Conservation (phyloP, 352 stramenopile genomes). For the Hyaloperonospora arabidopsidis region DNA sequence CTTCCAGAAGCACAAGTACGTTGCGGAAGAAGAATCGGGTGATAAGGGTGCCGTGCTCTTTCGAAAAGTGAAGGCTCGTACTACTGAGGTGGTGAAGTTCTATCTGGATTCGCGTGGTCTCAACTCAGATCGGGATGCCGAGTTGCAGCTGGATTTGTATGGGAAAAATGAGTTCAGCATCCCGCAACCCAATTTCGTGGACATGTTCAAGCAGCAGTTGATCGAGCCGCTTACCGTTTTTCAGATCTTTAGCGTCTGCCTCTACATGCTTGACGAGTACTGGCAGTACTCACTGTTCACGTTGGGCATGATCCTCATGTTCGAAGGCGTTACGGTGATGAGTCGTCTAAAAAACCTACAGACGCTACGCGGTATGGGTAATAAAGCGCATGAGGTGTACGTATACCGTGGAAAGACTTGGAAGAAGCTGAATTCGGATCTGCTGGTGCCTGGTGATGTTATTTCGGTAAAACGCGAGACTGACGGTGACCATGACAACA, state of each 20-base stretch:
- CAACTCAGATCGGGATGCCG: constrained; percentile 32
- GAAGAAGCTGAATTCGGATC: constrained; percentile 72
- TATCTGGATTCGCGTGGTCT: constrained; percentile 55
- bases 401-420: constrained; percentile 88
- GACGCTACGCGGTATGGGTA: constrained; percentile 91
- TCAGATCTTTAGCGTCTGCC: constrained; percentile 96
- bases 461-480: constrained; percentile 89
- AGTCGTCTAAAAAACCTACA: constrained; percentile 94
- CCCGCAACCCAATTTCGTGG: constrained; percentile 90
- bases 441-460: constrained; percentile 89
- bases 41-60: constrained; percentile 69
- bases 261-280: constrained; percentile 99
- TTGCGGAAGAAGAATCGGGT: constrained; percentile 48
- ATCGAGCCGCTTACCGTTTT: constrained; percentile 98
- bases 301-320: constrained; percentile 96
- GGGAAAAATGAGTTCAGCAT: constrained; percentile 93
- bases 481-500: constrained; percentile 68
- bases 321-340: constrained; percentile 94
- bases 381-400: constrained; percentile 76
- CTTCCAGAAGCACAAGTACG: constrained; percentile 88
- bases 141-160: constrained; percentile 52
- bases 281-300: constrained; percentile 99
- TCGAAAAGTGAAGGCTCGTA: constrained; percentile 66
- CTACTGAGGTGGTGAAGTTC: constrained; percentile 47
- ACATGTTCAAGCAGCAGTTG: constrained; percentile 95